A percentile compares a stretch with the other conserved stretches of the same genome.
phyloP scores from a whole-genome alignment of 2,329 filamentous ascomycete genomes.

The Allantophomopsis lycopodina region DNA sequence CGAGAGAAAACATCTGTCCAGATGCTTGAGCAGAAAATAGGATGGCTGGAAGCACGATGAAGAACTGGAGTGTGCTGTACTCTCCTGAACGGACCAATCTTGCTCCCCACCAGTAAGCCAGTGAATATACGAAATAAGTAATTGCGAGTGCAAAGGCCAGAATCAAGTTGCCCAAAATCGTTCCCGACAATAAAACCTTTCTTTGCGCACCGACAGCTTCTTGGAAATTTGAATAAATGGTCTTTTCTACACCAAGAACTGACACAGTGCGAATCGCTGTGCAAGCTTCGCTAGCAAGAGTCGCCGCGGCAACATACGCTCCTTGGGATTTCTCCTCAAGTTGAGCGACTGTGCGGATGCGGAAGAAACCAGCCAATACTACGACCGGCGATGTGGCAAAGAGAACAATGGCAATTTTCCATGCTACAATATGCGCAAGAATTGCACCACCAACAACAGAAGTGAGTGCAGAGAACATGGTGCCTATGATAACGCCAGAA shows the following conservation, averaged over 20 bases:
- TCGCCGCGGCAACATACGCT: slow-evolving; percentile 49
- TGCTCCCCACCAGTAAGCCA: slow-evolving; percentile 72
- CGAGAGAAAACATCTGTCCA: slow-evolving; percentile 62
- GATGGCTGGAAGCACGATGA: slow-evolving; percentile 59
- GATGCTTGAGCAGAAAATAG: slow-evolving; percentile 61
- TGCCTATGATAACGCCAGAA: slow-evolving; percentile 58
- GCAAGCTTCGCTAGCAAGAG: slow-evolving; percentile 53
- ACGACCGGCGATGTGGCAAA: slow-evolving; percentile 56
- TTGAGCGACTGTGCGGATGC: slow-evolving; percentile 45
- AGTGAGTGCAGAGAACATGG: slow-evolving; percentile 51
- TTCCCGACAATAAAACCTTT: slow-evolving; percentile 36
- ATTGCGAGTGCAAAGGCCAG: slow-evolving; percentile 35
- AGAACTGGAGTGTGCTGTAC: slow-evolving; percentile 54
- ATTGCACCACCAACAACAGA: slow-evolving; percentile 57
- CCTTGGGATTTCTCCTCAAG: slow-evolving; percentile 50
- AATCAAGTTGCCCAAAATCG: slow-evolving; percentile 40
- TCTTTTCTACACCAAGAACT: slow-evolving; percentile 36
- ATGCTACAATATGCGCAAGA: slow-evolving; percentile 56
- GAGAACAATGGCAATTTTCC: slow-evolving; percentile 64
- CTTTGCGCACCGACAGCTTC: slow-evolving; percentile 33
- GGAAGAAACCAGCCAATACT: slow-evolving; percentile 55
- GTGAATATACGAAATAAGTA: slow-evolving; percentile 50
- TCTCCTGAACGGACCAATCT: slow-evolving; percentile 53
- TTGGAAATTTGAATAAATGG: slow-evolving; percentile 37
- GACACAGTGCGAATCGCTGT: slow-evolving; percentile 53